These are phyloP conservation scores for Penicillium sp. DNA, from an alignment of 2,329 filamentous ascomycete species.

Conservation along the genomic window DNA sequence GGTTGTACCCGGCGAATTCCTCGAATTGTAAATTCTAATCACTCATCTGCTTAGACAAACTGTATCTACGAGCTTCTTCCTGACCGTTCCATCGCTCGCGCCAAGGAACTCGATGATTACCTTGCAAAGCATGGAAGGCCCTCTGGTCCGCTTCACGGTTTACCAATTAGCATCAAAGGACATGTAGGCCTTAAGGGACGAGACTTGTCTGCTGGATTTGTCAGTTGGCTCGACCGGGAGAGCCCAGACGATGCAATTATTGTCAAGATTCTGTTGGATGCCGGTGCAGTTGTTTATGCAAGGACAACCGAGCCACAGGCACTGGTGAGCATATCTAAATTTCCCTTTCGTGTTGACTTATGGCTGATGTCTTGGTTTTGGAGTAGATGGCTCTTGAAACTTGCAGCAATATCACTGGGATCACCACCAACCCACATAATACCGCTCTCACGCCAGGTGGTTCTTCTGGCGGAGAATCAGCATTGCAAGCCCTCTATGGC, in stretches of 20 bases:
- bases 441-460: constrained; percentile 23
- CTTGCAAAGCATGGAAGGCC: constrained; percentile 32
- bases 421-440: constrained; percentile 28
- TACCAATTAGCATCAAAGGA: constrained; percentile 53
- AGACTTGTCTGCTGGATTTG: constrained; percentile 27
- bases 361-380: background rate
- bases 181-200: constrained; percentile 29
- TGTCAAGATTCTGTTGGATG: constrained; percentile 29
- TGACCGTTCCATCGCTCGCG: constrained; percentile 45
- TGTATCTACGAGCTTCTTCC: constrained; percentile 52
- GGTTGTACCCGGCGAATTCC: background rate
- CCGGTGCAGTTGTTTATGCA: constrained; percentile 34
- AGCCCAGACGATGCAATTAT: constrained; percentile 26
- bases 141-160: constrained; percentile 54
- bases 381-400: constrained; percentile 33
- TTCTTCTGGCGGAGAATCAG: constrained; percentile 27
- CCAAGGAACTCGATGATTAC: constrained; percentile 45
- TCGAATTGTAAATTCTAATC: background rate
- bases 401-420: constrained; percentile 32
- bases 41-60: constrained; percentile 34
- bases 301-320: constrained; percentile 33
- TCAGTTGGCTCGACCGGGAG: constrained; percentile 29
- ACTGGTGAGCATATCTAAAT: constrained; percentile 3
- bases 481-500: constrained; percentile 23
- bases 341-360: background rate